Base-by-base conservation (phyloP, 2,329 filamentous ascomycete species). In the Sodiomyces alkalinus region DNA sequence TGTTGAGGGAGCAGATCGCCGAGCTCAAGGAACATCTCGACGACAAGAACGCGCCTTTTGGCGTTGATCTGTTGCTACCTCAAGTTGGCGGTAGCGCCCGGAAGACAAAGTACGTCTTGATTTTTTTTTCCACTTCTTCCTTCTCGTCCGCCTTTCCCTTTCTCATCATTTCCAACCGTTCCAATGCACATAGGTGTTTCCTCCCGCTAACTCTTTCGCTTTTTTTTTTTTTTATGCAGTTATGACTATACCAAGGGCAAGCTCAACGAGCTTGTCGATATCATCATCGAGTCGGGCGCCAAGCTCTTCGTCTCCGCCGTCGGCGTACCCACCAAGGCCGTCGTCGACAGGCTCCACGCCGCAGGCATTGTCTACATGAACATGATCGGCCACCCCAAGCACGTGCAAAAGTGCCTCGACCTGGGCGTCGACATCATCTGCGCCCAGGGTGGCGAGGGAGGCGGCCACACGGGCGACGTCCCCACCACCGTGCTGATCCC, bases 201-300 rank as follows among this genome's bases (percentile, higher is more conserved):
- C n/a, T n/a, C n/a, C n/a, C n/a, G n/a, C n/a, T n/a, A n/a, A n/a
- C n/a, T n/a, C n/a, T n/a, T n/a, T n/a, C n/a, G 23, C 16, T 23
- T 17, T 13, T 28, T 36, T 34, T 40, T 42, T 26, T 29, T 31
- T 29, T 29, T 29, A 35, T 20, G 32, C 46, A 94, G 87, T 73
- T 93, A 96, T 60, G 90, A 98, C 60, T 98, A 98, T 67, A 98
- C 90, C 49, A 96, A 98, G 68, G 90, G 90, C 55, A 96, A 96
- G 64, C 80, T 98, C 38, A 67, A 81, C 54, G 80, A 87, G 53
- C 74, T 98, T 32, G 58, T 92, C 52, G 77, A 85, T 52, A 85
- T 94, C 48, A 77, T 94, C 59, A 93, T 98, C 60, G 78, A 92
- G 48, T 82, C 77, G 31, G 82, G 82, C 40, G 80, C 85, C 36